Base-by-base conservation (phyloP, 2,329 filamentous ascomycete genomes). In the Lecanicillium sp. region DNA sequence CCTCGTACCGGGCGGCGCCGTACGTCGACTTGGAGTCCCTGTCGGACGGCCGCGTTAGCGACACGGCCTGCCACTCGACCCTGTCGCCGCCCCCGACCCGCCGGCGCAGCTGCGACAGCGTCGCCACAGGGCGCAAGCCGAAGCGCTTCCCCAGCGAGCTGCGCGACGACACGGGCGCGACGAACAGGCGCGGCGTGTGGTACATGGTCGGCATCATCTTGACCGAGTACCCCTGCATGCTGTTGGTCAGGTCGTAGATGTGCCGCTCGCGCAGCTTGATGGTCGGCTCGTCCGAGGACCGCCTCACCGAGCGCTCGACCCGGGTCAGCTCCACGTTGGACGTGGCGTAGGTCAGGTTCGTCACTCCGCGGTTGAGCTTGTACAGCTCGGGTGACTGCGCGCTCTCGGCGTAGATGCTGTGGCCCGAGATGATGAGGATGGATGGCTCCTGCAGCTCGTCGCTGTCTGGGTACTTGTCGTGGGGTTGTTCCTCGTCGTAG, bases 311-410 rank as follows among this genome's bases (percentile, higher is more conserved):
- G 10, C 49, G 47, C 19, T 50, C 43, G 20, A 56, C 41, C 8
- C 54, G 51, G 17, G 44, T 35, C 30, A 56, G 44, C 17, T 49
- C 44, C 1, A 51, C 50, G 17, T 45, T 42, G 3, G 40, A 33
- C 31, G 45, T 50, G 5, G 46, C 40, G 18, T 47, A 44, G 3
- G 44, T 37, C 14, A 52, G 42, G 2, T 33, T 32, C 17, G 41
- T 37, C 10, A 56, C 36, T 33, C 50, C 49, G 12, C 48, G 47
- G 28, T 49, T 54, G 4, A 54, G 44, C 31, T 54, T 45, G 40
- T 52, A 56, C 8, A 55, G 46, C 3, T 45, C 40, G 3, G 46
- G 31, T 13, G 44, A 43, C 17, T 44, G 41, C 3, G 42, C 40
- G 4, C 51, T 42, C 14, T 53, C 50, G 14, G 49, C 49, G 27